Base-by-base conservation (phyloP, 192 early-diverging fungal species). In the Mortierella hygrophila region DNA sequence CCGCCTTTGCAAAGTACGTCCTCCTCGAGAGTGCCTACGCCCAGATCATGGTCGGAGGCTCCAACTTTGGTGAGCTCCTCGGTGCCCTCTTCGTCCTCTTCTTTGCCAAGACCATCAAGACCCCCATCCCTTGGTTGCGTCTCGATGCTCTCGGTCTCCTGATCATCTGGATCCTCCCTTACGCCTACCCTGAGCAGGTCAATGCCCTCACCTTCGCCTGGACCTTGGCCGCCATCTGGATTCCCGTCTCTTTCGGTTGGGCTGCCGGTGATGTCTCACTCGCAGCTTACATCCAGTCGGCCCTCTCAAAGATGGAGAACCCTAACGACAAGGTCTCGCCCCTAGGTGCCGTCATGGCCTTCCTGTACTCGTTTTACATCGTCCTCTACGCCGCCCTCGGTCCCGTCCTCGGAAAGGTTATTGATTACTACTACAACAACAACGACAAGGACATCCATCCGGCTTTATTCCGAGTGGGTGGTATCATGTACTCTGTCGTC, bases 51-150 rank as follows among this genome's bases (percentile, higher is more conserved):
- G 79, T 90, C 38, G 91, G 89, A 37, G 91, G 91, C 26, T 92
- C 91, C 82, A 93, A 93, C 72, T 93, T 93, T 90, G 92, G 92
- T 68, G 92, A 93, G 72, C 74, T 92, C 8, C 74, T 80, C 77
- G 91, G 92, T 52, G 92, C 91, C 26, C 69, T 90, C 65, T 87
- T 90, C 44, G 91, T 92, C 8, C 83, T 92, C 26, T 72, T 88
- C 74, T 90, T 92, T 76, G 88, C 89, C 73, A 80, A 70, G 38
- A 76, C 44, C 74, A 55, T 93, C 82, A 86, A 89, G 80, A 92
- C 91, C 37, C 92, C 92, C 23, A 76, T 93, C 13, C 92, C 92
- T 0, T 90, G 86, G 82, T 88, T 92, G 69, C 90, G 92, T 74
- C 83, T 90, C 72, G 91, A 92, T 78, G 89, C 91, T 8, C 10